Evolutionary conservation across 2,329 filamentous ascomycete genomes (phyloP).

Genomic region (Aureobasidium leucospermi): DNA sequence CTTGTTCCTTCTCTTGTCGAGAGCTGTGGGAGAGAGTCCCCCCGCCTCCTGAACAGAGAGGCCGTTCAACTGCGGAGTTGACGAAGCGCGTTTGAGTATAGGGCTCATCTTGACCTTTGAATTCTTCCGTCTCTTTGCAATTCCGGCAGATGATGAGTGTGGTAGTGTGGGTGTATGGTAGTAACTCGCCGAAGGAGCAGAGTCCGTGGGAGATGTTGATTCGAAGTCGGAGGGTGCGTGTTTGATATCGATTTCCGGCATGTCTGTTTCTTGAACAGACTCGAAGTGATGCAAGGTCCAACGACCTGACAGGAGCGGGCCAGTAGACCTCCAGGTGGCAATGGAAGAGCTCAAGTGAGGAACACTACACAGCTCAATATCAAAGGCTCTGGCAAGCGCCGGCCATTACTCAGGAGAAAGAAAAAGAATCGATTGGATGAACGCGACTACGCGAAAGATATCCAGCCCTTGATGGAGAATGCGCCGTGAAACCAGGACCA

Average conservation of each 20-base stretch:
- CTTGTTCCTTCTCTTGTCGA: constrained; percentile 57
- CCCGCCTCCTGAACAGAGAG: constrained; percentile 1
- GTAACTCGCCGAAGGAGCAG: neutral
- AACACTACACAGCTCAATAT: constrained; percentile 3
- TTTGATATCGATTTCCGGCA: constrained; percentile 1
- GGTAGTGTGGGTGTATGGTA: neutral
- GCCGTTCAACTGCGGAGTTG: constrained; percentile 7
- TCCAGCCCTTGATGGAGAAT: neutral
- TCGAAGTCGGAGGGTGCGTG: neutral
- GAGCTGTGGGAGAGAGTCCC: neutral
- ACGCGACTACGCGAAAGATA: neutral
- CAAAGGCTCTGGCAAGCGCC: neutral
- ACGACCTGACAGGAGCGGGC: neutral
- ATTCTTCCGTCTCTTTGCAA: constrained; percentile 12
- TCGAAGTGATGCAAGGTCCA: neutral
- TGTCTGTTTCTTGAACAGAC: neutral
- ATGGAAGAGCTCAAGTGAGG: neutral
- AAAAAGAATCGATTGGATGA: neutral
- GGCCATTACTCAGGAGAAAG: neutral
- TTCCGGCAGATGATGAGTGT: neutral
- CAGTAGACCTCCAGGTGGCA: neutral
- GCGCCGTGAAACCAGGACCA: constrained; percentile 7
- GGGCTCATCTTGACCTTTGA: constrained; percentile 13
- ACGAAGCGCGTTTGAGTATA: constrained; percentile 13
- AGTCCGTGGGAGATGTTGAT: constrained; percentile 4